Evolutionary conservation across 139 green algal genomes (phyloP).

Genomic region (Picochlorum costavermella): DNA sequence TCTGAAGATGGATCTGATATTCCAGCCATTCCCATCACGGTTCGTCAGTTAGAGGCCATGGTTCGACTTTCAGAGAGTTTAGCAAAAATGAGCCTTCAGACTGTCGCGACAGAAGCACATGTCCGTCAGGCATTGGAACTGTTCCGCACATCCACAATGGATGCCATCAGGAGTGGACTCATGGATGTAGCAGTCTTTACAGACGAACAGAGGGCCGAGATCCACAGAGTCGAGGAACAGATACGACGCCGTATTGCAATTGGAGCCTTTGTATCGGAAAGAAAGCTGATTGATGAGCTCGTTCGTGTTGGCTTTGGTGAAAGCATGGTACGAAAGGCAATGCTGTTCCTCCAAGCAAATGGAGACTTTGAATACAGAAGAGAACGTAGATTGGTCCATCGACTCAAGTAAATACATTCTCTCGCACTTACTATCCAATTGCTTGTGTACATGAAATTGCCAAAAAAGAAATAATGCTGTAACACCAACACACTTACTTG

Average conservation of each 20-base stretch:
- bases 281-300: constrained; percentile 50
- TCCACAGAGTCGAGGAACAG: constrained; percentile 62
- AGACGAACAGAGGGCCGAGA: constrained; percentile 57
- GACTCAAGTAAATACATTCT: constrained; percentile 19
- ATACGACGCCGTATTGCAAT: constrained; percentile 69
- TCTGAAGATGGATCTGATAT: constrained; percentile 43
- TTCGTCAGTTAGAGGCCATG: constrained; percentile 95
- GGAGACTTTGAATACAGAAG: constrained; percentile 42
- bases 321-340: constrained; percentile 35
- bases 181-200: constrained; percentile 56
- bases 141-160: constrained; percentile 74
- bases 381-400: constrained; percentile 39
- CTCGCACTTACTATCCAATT: background rate
- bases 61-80: constrained; percentile 86
- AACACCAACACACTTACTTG: constrained; percentile 1
- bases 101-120: constrained; percentile 56
- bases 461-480: constrained; percentile 1
- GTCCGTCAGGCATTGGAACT: constrained; percentile 74
- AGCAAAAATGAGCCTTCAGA: constrained; percentile 82
- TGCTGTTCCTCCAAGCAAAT: constrained; percentile 34
- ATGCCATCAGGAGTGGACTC: constrained; percentile 59
- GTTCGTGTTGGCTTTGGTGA: constrained; percentile 38
- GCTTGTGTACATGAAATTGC: background rate
- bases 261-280: constrained; percentile 49
- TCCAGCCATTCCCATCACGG: constrained; percentile 84